Evolutionary conservation across 2,329 filamentous ascomycete species (phyloP).

Genomic region (Trichothecium roseum): DNA sequence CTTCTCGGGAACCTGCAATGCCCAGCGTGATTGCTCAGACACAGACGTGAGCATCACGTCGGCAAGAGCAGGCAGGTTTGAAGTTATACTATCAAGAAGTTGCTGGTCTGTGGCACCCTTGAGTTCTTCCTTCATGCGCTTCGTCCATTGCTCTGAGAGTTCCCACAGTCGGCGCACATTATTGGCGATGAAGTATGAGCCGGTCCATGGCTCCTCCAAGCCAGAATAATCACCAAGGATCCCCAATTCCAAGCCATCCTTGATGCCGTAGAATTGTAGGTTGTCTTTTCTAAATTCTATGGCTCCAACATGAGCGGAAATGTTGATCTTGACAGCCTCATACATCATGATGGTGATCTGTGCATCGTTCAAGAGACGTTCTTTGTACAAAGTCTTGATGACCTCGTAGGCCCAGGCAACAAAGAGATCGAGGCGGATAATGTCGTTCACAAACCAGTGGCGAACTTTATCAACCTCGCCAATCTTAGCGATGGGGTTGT

Average conservation of each 20-base stretch:
- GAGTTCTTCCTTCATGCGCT: conserved; percentile 22
- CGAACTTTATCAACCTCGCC: conserved; percentile 71
- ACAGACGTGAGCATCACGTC: conserved; percentile 45
- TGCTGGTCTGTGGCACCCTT: conserved; percentile 19
- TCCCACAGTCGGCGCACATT: conserved; percentile 51
- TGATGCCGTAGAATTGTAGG: conserved; percentile 61
- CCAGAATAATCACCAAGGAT: conserved; percentile 57
- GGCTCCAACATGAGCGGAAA: conserved; percentile 45
- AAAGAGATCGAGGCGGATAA: conserved; percentile 61
- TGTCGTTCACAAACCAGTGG: conserved; percentile 77
- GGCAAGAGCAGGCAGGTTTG: conserved; percentile 38
- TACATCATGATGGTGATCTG: conserved; percentile 45
- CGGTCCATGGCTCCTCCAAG: conserved; percentile 80
- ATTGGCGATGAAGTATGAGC: conserved; percentile 50
- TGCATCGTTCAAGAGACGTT: conserved; percentile 43
- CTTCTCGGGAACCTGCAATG: conserved; percentile 18
- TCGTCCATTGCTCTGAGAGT: conserved; percentile 45
- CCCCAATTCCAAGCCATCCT: conserved; percentile 55
- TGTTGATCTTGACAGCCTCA: conserved; percentile 57
- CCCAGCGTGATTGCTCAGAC: conserved; percentile 42
- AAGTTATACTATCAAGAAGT: conserved; percentile 34
- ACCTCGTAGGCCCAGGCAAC: conserved; percentile 71
- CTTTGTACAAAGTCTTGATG: conserved; percentile 61
- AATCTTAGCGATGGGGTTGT: conserved; percentile 48
- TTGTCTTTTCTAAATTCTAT: conserved; percentile 66